Evolutionary conservation across 352 stramenopile species (phyloP).

Genomic region (Globisporangium parvum): DNA sequence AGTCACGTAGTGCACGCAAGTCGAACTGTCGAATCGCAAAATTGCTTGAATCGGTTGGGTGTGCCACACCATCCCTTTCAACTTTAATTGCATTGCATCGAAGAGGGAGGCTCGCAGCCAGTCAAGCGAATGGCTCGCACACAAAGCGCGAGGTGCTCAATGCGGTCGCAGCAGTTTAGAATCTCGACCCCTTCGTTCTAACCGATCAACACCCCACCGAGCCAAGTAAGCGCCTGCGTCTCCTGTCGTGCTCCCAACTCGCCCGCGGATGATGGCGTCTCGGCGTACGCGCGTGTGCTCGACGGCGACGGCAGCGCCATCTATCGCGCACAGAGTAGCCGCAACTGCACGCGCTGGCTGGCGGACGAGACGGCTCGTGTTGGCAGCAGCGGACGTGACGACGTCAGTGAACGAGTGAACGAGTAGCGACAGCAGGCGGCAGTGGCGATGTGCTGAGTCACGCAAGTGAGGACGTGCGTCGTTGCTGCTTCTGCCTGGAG

Average conservation of each 20-base stretch:
- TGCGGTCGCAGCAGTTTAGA: slow-evolving; percentile 6
- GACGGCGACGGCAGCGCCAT: no score
- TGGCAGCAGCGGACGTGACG: background rate
- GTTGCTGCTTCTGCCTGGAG: slow-evolving; percentile 1
- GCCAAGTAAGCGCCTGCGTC: slow-evolving; percentile 26
- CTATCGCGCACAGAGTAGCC: slow-evolving; percentile 11
- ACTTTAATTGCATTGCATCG: no score
- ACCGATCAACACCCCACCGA: slow-evolving; percentile 24
- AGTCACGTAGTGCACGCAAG: no score
- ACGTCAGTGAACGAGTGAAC: background rate
- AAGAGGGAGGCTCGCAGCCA: no score
- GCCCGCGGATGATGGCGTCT: background rate
- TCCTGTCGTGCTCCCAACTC: background rate
- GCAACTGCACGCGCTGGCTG: slow-evolving; percentile 10
- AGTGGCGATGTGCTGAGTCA: background rate
- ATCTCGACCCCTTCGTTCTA: slow-evolving; percentile 33
- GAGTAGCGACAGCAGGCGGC: background rate
- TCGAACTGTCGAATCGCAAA: no score
- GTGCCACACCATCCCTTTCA: no score
- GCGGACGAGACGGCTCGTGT: slow-evolving; percentile 11
- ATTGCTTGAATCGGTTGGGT: no score
- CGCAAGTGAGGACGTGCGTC: background rate
- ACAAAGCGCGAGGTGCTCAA: no score
- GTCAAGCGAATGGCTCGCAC: no score
- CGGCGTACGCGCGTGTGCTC: background rate